These are phyloP conservation scores for Ophiostoma himal-ulmi DNA, from an alignment of 2,329 filamentous ascomycete genomes.

Conservation along the genomic window DNA sequence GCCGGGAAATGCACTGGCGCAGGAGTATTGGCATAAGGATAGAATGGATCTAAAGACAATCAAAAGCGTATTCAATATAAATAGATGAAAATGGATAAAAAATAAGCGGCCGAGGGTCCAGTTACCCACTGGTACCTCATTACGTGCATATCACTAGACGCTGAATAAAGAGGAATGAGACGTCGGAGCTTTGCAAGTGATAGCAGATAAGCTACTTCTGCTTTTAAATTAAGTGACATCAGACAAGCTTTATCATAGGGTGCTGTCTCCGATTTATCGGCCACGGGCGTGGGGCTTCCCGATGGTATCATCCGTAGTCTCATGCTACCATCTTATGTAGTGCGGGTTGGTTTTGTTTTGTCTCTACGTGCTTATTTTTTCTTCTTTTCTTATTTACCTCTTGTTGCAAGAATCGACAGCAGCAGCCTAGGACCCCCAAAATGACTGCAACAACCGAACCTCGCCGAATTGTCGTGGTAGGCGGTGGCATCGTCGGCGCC, in stretches of 20 bases:
- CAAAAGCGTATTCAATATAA: background rate
- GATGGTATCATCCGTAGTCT: slow-evolving; percentile 3
- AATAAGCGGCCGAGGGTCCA: background rate
- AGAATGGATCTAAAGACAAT: no score
- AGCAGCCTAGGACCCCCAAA: background rate
- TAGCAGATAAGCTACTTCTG: slow-evolving; percentile 7
- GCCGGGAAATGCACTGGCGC: background rate
- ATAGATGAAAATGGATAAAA: background rate
- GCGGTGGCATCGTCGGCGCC: slow-evolving; percentile 30
- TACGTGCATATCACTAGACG: background rate
- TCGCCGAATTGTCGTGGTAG: slow-evolving; percentile 23
- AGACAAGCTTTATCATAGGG: slow-evolving; percentile 5
- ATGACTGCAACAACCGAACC: background rate
- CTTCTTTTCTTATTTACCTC: background rate
- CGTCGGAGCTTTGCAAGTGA: background rate
- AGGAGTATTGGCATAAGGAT: background rate
- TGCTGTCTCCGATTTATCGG: background rate
- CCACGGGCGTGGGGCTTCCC: background rate
- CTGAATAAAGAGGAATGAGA: background rate
- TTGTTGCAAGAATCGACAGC: background rate
- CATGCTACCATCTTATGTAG: background rate
- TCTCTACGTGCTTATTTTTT: background rate
- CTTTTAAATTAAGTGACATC: background rate
- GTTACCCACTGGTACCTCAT: background rate
- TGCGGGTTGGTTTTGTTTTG: background rate